A percentile compares a stretch with the other conserved stretches of the same genome.
These are phyloP conservation scores for Begonia loranthoides DNA, from an alignment of 306 rosid genomes.

Conservation along the genomic window DNA sequence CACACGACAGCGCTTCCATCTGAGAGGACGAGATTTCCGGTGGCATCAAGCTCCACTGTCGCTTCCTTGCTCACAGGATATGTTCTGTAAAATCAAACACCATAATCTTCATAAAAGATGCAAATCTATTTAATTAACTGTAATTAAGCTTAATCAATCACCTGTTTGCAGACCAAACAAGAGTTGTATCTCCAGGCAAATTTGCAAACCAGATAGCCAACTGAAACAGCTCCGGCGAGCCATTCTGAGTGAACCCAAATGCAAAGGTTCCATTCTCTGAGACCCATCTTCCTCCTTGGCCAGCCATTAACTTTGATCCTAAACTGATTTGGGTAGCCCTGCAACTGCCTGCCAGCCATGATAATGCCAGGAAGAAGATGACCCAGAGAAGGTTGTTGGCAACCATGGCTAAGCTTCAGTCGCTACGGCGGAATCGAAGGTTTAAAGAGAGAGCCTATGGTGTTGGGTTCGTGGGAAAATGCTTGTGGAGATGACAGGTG, in stretches of 20 bases:
- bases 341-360: conserved; percentile 12
- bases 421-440: too few relatives aligned
- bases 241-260: conserved; percentile 53
- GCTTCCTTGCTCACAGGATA: conserved; percentile 51
- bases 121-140: too few relatives aligned
- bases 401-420: conserved; percentile 12
- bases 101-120: too few relatives aligned
- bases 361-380: conserved; percentile 14
- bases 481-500: too few relatives aligned
- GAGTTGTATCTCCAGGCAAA: conserved; percentile 64
- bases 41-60: conserved; percentile 55
- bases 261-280: conserved; percentile 84
- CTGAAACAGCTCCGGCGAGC: conserved; percentile 15
- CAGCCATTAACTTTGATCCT: conserved; percentile 52
- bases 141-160: too few relatives aligned
- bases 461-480: too few relatives aligned
- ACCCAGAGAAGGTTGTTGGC: conserved; percentile 9
- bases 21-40: conserved; percentile 67
- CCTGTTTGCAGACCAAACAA: conserved; percentile 78
- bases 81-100: conserved; percentile 34
- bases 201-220: conserved; percentile 72
- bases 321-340: conserved; percentile 34
- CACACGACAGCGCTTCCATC: conserved; percentile 44
- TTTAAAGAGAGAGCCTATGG: too few relatives aligned
- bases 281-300: conserved; percentile 29